A percentile compares a stretch with the other conserved stretches of the same genome.
Conservation (phyloP, 306 rosid species). For the Abrus precatorius region DNA sequence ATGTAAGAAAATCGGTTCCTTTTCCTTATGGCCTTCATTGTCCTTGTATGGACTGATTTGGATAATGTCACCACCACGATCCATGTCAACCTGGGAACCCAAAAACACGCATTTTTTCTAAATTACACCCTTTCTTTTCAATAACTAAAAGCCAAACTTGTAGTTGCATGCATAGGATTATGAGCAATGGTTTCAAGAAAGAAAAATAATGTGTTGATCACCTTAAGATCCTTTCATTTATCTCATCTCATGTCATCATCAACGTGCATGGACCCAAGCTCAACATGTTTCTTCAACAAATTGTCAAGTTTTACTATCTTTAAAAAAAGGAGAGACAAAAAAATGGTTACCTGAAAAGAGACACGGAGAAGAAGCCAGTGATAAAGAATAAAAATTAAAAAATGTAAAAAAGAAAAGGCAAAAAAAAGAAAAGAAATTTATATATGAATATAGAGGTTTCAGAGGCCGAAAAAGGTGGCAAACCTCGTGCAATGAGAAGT, state of each 20-base stretch:
- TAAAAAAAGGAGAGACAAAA: background rate
- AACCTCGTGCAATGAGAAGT: slow-evolving; percentile 35
- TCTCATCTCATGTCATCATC: slow-evolving; percentile 33
- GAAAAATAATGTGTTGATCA: background rate
- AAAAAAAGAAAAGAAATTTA: background rate
- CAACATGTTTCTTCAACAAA: background rate
- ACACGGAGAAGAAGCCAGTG: slow-evolving; percentile 12
- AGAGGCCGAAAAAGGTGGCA: slow-evolving; percentile 53
- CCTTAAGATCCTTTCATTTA: slow-evolving; percentile 38
- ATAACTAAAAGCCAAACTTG: background rate
- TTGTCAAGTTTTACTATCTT: slow-evolving; percentile 19
- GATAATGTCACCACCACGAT: slow-evolving; percentile 10
- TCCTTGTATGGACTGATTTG: slow-evolving; percentile 13
- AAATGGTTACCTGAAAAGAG: background rate
- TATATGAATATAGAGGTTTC: background rate
- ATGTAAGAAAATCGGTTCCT: slow-evolving; percentile 54
- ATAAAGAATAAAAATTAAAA: slow-evolving; percentile 20
- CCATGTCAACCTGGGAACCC: slow-evolving; percentile 55
- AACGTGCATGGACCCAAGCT: slow-evolving; percentile 29
- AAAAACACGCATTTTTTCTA: slow-evolving; percentile 27
- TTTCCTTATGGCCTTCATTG: slow-evolving; percentile 32
- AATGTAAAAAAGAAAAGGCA: background rate
- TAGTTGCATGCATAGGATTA: background rate
- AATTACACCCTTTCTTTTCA: slow-evolving; percentile 10
- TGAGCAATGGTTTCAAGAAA: slow-evolving; percentile 12